Conservation (phyloP, 371 early-diverging fungal species). For the Rhizomucor miehei region DNA sequence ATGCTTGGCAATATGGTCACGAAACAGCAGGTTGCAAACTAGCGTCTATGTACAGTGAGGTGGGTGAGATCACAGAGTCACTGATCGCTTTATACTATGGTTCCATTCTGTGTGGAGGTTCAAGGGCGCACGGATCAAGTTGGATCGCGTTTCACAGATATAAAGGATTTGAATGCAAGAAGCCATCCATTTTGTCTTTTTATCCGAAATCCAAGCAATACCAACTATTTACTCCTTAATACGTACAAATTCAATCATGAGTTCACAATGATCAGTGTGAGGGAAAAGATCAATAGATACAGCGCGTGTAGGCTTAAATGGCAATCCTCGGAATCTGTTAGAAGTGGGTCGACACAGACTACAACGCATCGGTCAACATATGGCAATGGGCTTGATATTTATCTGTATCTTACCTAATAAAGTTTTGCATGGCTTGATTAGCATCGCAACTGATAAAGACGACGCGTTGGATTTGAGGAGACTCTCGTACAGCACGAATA, state of each 20-base stretch:
- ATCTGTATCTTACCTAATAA: constrained; percentile 53
- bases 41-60: too few relatives aligned
- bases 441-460: constrained; percentile 80
- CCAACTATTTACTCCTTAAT: constrained; percentile 1
- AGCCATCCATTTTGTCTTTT: too few relatives aligned
- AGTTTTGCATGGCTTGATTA: constrained; percentile 61
- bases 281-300: constrained; percentile 79
- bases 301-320: constrained; percentile 64
- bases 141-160: too few relatives aligned
- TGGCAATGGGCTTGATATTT: neutral
- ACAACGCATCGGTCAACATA: constrained; percentile 10
- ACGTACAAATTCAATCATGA: constrained; percentile 66
- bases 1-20: too few relatives aligned
- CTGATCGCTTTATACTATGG: too few relatives aligned
- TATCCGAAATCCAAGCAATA: too few relatives aligned
- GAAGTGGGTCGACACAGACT: constrained; percentile 62
- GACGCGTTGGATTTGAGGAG: constrained; percentile 53
- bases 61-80: too few relatives aligned
- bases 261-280: constrained; percentile 72
- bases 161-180: too few relatives aligned
- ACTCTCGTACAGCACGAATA: constrained; percentile 61
- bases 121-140: too few relatives aligned
- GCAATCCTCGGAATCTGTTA: constrained; percentile 52
- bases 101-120: too few relatives aligned
- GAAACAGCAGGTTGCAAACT: too few relatives aligned